A percentile compares a stretch with the other conserved stretches of the same genome.
phyloP scores from a whole-genome alignment of 2,329 filamentous ascomycete genomes.

The Fusarium subglutinans region DNA sequence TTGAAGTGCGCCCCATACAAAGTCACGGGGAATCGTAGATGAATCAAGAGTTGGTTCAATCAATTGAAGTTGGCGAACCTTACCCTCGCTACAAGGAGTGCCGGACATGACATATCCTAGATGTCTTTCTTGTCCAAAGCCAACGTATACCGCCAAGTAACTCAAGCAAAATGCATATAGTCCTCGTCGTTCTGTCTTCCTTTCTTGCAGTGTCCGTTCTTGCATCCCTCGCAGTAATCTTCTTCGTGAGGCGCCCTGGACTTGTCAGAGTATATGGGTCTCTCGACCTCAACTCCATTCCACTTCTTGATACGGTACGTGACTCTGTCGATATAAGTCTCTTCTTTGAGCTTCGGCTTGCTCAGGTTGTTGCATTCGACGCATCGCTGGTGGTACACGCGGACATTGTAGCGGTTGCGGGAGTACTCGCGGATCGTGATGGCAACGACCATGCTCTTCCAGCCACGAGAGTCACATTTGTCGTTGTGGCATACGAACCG shows the following conservation, averaged over 20 bases:
- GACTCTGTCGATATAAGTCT: not conserved
- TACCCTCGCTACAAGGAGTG: fast-evolving
- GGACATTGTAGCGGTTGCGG: not conserved
- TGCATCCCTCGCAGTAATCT: not conserved
- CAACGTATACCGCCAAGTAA: too few species aligned
- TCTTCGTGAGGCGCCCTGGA: not conserved
- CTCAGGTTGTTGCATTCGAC: fast-evolving
- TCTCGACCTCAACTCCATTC: not conserved
- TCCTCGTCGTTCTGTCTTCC: fast-evolving
- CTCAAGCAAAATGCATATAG: not conserved
- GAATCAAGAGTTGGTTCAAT: too few species aligned
- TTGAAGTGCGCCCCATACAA: too few species aligned
- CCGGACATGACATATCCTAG: not conserved
- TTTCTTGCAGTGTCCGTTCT: not conserved
- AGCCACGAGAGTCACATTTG: fast-evolving
- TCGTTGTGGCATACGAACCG: not conserved
- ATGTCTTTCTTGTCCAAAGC: not conserved
- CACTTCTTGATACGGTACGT: not conserved
- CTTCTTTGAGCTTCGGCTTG: not conserved
- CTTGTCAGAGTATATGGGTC: fast-evolving
- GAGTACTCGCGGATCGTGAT: not conserved
- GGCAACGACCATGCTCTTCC: not conserved
- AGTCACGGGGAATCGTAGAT: too few species aligned
- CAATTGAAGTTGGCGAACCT: too few species aligned
- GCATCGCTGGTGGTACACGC: not conserved